A percentile compares a stretch with the other conserved stretches of the same genome.
These are phyloP conservation scores for Phycomyces nitens DNA, from an alignment of 192 early-diverging fungal genomes.

Conservation along the genomic window DNA sequence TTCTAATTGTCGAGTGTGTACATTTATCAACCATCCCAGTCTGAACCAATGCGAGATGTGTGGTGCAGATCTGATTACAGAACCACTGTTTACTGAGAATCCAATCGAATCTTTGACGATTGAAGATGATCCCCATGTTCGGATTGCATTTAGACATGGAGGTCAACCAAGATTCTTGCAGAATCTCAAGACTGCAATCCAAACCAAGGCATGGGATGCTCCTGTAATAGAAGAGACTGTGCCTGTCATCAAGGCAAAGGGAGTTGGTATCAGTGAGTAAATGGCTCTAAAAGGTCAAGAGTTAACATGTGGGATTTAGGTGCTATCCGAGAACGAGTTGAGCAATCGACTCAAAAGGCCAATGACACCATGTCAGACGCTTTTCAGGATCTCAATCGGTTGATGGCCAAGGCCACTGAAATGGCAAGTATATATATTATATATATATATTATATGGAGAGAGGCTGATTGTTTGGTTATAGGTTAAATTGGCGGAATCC, in stretches of 20 bases:
- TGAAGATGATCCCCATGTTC: slow-evolving; percentile 36
- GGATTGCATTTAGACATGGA: slow-evolving; percentile 78
- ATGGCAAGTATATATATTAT: slow-evolving; percentile 76
- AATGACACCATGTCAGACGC: slow-evolving; percentile 73
- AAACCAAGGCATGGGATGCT: slow-evolving; percentile 60
- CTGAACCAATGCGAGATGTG: slow-evolving; percentile 86
- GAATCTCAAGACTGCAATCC: slow-evolving; percentile 60
- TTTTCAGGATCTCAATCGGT: slow-evolving; percentile 84
- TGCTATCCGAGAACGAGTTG: slow-evolving; percentile 62
- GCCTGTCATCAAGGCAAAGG: neutral
- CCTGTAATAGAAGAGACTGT: neutral
- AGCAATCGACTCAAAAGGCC: slow-evolving; percentile 58
- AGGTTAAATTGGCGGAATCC: slow-evolving; percentile 59
- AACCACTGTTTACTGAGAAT: slow-evolving; percentile 14
- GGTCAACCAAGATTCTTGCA: slow-evolving; percentile 60
- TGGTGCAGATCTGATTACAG: slow-evolving; percentile 53
- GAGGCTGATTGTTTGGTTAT: no score
- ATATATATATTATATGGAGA: no score
- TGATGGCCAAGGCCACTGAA: slow-evolving; percentile 85
- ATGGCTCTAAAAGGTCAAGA: no score
- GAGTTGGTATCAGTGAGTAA: slow-evolving; percentile 29
- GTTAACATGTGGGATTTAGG: no score
- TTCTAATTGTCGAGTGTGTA: slow-evolving; percentile 70
- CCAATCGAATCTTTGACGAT: slow-evolving; percentile 20
- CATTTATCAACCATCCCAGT: slow-evolving; percentile 83